A percentile compares a stretch with the other conserved stretches of the same genome.
These are phyloP conservation scores for Cladophialophora carrionii DNA, from an alignment of 2,329 filamentous ascomycete species.

Conservation along the genomic window DNA sequence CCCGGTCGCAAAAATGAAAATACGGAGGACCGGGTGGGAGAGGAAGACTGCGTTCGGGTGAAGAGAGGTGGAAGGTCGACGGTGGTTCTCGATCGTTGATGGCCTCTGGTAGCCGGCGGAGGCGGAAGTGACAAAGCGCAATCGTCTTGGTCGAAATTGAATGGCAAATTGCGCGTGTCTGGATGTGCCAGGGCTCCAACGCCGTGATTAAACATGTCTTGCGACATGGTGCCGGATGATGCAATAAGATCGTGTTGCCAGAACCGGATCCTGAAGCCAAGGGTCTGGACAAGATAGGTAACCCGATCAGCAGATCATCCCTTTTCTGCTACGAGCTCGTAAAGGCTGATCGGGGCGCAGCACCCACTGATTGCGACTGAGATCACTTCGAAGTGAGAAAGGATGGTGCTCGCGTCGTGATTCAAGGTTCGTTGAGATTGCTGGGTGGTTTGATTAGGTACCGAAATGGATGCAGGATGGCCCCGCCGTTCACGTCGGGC, in stretches of 20 bases:
- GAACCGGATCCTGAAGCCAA: neutral
- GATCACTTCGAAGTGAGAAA: neutral
- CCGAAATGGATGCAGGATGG: neutral
- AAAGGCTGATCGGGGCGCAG: neutral
- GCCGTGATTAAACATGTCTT: conserved; percentile 23
- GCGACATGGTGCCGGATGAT: conserved; percentile 31
- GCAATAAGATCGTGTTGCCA: conserved; percentile 18
- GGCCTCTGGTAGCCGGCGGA: conserved; percentile 33
- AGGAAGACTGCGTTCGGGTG: conserved; percentile 28
- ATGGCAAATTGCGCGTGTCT: conserved; percentile 18
- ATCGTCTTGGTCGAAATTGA: conserved; percentile 19
- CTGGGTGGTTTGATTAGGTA: neutral
- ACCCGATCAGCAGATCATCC: neutral
- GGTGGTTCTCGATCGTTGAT: conserved; percentile 34
- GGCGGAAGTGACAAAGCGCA: conserved; percentile 31
- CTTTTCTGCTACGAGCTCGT: neutral
- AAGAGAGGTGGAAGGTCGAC: conserved; percentile 35
- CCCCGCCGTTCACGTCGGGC: neutral
- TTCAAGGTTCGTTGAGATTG: neutral
- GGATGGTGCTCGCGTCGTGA: neutral
- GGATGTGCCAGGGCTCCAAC: conserved; percentile 21
- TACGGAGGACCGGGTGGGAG: conserved; percentile 36
- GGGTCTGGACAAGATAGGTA: conserved; percentile 7
- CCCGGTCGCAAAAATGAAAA: conserved; percentile 35
- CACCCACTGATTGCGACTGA: neutral